These are phyloP conservation scores for Lasiosphaeria hispida DNA, from an alignment of 495 filamentous ascomycete genomes.

Conservation along the genomic window DNA sequence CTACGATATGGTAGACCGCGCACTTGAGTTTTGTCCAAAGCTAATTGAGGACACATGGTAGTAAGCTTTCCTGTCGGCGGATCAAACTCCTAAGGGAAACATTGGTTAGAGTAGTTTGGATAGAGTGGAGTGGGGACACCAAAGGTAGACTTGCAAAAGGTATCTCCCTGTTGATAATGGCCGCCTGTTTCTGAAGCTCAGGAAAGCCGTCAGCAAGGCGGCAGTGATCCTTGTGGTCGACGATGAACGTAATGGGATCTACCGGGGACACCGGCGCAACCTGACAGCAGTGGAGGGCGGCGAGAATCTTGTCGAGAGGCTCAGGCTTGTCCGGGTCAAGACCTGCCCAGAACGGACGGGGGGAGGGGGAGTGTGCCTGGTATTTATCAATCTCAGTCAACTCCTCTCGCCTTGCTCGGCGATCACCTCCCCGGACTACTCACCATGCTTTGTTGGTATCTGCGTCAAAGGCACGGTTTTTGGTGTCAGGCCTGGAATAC, in stretches of 20 bases:
- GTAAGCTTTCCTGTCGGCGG: conserved; percentile 11
- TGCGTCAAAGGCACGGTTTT: neutral
- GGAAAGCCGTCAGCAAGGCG: conserved; percentile 9
- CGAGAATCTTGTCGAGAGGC: conserved; percentile 11
- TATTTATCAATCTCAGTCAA: conserved; percentile 11
- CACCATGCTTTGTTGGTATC: conserved; percentile 4
- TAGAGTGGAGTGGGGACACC: neutral
- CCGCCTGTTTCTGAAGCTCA: conserved; percentile 6
- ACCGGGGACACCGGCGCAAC: neutral
- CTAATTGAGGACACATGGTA: neutral
- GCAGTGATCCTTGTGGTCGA: conserved; percentile 6
- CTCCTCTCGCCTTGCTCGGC: neutral
- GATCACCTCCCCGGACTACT: neutral
- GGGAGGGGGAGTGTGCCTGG: neutral
- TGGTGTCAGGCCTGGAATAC: no score
- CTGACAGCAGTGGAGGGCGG: conserved; percentile 10
- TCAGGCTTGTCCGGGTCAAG: conserved; percentile 15
- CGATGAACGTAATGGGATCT: neutral
- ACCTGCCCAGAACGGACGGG: conserved; percentile 11
- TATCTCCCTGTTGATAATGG: conserved; percentile 1
- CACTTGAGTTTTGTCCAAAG: neutral
- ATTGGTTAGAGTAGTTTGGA: neutral
- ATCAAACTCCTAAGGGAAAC: conserved; percentile 5
- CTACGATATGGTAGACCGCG: neutral
- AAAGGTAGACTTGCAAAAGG: conserved; percentile 1